Evolutionary conservation across 768 basidiomycete genomes (phyloP).

Genomic region (Hirschioporus abietinus): DNA sequence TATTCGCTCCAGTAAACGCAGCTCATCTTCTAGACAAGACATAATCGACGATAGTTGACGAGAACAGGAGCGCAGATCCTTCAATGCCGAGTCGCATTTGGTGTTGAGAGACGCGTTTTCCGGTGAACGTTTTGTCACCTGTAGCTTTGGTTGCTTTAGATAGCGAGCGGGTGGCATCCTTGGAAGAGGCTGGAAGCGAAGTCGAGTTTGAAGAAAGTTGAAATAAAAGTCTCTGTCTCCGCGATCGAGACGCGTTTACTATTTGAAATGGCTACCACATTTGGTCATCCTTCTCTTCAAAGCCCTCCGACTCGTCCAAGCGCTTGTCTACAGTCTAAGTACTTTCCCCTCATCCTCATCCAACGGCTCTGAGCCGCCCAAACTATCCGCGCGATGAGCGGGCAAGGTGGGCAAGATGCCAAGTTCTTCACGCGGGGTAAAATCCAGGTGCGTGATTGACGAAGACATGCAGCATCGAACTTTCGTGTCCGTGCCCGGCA

Average conservation of each 20-base stretch:
- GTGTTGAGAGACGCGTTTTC: conserved; percentile 22
- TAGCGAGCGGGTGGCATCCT: conserved; percentile 12
- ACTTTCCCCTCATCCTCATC: background rate
- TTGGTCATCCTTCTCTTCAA: background rate
- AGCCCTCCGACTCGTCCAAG: too few species aligned
- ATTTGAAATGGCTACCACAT: background rate
- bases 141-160: conserved; percentile 1
- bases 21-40: conserved; percentile 41
- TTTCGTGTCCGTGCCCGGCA: background rate
- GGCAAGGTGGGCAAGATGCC: conserved; percentile 75
- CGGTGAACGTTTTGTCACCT: conserved; percentile 3
- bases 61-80: conserved; percentile 19
- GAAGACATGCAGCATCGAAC: conserved; percentile 8
- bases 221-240: conserved; percentile 34
- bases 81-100: conserved; percentile 23
- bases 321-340: too few species aligned
- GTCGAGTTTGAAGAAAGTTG: conserved; percentile 39
- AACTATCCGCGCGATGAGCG: conserved; percentile 28
- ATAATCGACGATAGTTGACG: conserved; percentile 3
- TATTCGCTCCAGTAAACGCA: conserved; percentile 56
- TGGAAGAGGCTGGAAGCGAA: conserved; percentile 20
- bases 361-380: conserved; percentile 1
- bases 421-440: conserved; percentile 91
- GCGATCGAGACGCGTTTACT: background rate
- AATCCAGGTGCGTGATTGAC: conserved; percentile 61